phyloP scores from a whole-genome alignment of 345 rosid species.

The Brassica carinata region DNA sequence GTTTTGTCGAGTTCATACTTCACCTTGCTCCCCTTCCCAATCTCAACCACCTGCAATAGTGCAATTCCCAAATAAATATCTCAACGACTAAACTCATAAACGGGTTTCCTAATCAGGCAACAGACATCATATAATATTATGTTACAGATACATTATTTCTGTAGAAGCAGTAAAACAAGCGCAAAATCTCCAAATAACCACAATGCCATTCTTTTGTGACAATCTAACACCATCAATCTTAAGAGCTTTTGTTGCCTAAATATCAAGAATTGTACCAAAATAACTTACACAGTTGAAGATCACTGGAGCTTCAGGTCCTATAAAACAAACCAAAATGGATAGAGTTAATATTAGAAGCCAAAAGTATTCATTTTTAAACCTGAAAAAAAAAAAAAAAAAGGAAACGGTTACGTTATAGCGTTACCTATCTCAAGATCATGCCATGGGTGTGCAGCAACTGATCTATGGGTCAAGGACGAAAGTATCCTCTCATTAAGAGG shows the following conservation, averaged over 20 bases:
- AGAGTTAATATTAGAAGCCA: background rate
- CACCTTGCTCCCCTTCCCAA: constrained; percentile 95
- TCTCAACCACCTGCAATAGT: constrained; percentile 80
- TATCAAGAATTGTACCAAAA: background rate
- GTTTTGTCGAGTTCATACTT: constrained; percentile 98
- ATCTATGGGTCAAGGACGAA: constrained; percentile 87
- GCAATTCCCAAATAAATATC: background rate
- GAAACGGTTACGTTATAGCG: constrained; percentile 5
- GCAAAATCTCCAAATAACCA: background rate
- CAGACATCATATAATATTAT: constrained; percentile 11
- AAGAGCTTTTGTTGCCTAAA: background rate
- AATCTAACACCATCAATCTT: background rate
- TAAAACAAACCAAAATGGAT: constrained; percentile 3
- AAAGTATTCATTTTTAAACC: background rate
- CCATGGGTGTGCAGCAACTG: constrained; percentile 98
- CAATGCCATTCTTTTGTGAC: background rate
- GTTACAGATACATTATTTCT: no score
- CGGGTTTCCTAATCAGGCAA: constrained; percentile 11
- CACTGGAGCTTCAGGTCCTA: constrained; percentile 93
- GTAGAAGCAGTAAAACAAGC: no score
- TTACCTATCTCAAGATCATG: constrained; percentile 99
- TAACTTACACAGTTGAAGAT: constrained; percentile 79
- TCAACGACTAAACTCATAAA: constrained; percentile 1
- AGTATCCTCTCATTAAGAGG: constrained; percentile 95
- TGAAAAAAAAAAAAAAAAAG: background rate